Evolutionary conservation across 495 filamentous ascomycete species (phyloP), one percentile per base, ranked within the genome.

Genomic region (Endocarpon pusillum): DNA sequence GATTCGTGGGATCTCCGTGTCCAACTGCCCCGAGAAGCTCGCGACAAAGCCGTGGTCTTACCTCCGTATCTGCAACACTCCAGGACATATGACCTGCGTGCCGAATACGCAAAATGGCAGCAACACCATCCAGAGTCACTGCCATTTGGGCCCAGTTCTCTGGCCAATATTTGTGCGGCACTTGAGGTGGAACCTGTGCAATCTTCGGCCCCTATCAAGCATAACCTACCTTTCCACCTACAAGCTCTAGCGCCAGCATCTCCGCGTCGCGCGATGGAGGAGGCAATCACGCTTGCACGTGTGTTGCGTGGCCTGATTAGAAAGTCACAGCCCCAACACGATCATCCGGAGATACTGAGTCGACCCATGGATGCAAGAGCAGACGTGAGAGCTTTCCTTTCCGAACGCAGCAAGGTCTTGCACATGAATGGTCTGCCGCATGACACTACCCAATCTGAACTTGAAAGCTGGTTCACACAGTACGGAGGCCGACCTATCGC

Each of bases 401-500:
- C 78, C 3, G 89, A 97, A 54, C 73, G 87, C 33, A 94, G 85
- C 64, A 97, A 97, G 63, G 84, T 96, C 10, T 69, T 97, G 40
- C 89, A 97, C 56, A 82, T 97, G 71, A 91, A 81, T 44, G 89
- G 89, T 23, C 67, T 97, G 32, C 89, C 89, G 25, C 89, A 97
- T 50, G 89, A 97, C 48, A 97, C 89, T 18, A 97, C 89, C 2
- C 89, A 97, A 58, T 94, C 85, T 11, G 89, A 96, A 56, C 64
- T 97, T 21, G 89, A 96, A 60, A 93, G 83, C 54, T 97, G 89
- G 89, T 97, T 94, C 54, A 97, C 89, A 17, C 89, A 97, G 51
- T 97, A 92, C 47, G 87, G 89, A 36, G 89, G 89, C 27, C 80
- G 89, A 12, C 89, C 89, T n/a, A 96, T 96, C 61, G 87, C 87